Evolutionary conservation across 768 basidiomycete species (phyloP).

Genomic region (Phylloporus sp.): DNA sequence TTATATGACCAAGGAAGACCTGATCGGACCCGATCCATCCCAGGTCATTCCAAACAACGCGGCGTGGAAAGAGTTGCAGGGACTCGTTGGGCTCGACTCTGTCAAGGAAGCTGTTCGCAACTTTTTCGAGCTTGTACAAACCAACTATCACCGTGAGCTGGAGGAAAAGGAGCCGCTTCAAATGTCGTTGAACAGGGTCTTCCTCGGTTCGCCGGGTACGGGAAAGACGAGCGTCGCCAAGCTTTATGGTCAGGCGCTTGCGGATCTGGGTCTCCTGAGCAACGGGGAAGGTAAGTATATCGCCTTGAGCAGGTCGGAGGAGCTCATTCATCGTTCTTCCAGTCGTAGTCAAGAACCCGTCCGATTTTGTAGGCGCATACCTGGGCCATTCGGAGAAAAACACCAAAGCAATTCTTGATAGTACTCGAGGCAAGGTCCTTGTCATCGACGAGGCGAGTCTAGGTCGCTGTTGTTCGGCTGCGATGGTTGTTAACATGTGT

Average conservation of each 20-base stretch:
- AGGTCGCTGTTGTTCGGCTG: slow-evolving; percentile 10
- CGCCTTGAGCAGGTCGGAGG: neutral
- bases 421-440: slow-evolving; percentile 59
- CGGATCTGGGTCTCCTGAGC: slow-evolving; percentile 60
- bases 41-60: slow-evolving; percentile 40
- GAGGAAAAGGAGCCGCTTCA: slow-evolving; percentile 49
- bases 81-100: slow-evolving; percentile 48
- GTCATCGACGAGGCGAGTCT: slow-evolving; percentile 61
- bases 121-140: slow-evolving; percentile 43
- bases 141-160: slow-evolving; percentile 61
- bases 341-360: slow-evolving; percentile 67
- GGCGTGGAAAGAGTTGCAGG: slow-evolving; percentile 51
- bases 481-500: neutral
- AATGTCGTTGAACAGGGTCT: slow-evolving; percentile 59
- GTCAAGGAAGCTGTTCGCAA: slow-evolving; percentile 55
- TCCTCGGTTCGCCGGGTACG: slow-evolving; percentile 66
- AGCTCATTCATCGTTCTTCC: neutral
- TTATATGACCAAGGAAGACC: slow-evolving; percentile 47
- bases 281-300: slow-evolving; percentile 59
- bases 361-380: slow-evolving; percentile 60
- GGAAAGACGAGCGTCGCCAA: slow-evolving; percentile 71
- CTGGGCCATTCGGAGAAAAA: slow-evolving; percentile 61
- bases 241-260: slow-evolving; percentile 61
- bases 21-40: slow-evolving; percentile 65
- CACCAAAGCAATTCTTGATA: slow-evolving; percentile 59